A percentile compares a stretch with the other conserved stretches of the same genome.
Evolutionary conservation across 2,329 filamentous ascomycete genomes (phyloP).

Genomic region (Aspergillus uvarum): DNA sequence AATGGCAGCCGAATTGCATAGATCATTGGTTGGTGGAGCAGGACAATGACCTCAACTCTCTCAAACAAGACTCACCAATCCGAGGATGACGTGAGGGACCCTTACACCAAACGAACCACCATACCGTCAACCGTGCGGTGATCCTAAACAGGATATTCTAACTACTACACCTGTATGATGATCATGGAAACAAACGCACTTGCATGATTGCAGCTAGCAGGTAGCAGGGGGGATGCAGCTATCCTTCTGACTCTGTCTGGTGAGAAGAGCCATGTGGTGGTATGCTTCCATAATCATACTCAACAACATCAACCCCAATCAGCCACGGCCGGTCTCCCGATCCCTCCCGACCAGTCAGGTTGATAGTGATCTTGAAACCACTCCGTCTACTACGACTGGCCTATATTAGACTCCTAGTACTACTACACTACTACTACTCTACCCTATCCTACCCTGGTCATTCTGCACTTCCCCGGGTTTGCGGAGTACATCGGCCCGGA

Average conservation of each 20-base stretch:
- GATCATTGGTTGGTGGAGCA: neutral
- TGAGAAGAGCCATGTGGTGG: neutral
- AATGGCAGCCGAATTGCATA: neutral
- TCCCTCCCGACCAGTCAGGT: conserved; percentile 1
- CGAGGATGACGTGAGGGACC: neutral
- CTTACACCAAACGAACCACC: neutral
- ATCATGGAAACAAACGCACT: too few relatives aligned
- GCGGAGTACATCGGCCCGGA: neutral
- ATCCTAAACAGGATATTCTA: neutral
- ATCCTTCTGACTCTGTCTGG: neutral
- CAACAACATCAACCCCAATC: neutral
- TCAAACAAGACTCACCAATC: neutral
- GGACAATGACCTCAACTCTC: neutral
- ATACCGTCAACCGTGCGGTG: neutral
- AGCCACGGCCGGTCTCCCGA: neutral
- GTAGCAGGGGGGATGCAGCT: neutral
- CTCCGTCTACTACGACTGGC: neutral
- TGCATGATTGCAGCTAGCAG: too few relatives aligned
- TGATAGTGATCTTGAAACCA: too few relatives aligned
- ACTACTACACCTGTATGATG: neutral
- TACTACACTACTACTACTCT: neutral
- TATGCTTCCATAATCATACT: neutral
- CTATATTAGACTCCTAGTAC: too few relatives aligned
- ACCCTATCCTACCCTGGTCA: neutral
- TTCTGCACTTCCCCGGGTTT: neutral